These are phyloP conservation scores for Candida piceae DNA, from an alignment of 805 yeast species.

Conservation along the genomic window DNA sequence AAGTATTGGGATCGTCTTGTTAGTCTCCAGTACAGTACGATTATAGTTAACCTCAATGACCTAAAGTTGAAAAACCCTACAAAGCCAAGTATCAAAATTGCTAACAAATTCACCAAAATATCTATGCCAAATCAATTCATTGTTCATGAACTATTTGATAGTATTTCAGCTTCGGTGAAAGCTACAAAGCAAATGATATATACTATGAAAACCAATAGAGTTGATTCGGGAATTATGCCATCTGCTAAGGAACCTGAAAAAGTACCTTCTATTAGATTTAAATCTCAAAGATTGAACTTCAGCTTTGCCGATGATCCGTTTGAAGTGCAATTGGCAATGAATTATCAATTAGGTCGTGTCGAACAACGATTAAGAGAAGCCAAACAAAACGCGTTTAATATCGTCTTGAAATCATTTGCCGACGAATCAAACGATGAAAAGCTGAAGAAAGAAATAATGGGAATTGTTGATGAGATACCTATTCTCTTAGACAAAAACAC, in stretches of 20 bases:
- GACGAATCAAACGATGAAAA: constrained; percentile 1
- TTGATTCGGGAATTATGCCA: constrained; percentile 36
- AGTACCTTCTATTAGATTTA: constrained; percentile 40
- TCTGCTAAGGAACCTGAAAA: constrained; percentile 26
- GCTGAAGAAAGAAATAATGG: constrained; percentile 1
- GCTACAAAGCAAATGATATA: constrained; percentile 55
- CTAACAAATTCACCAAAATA: constrained; percentile 39
- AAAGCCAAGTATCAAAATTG: constrained; percentile 11
- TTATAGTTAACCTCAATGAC: constrained; percentile 5
- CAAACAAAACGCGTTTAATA: constrained; percentile 26
- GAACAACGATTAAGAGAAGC: constrained; percentile 51
- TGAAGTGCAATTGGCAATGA: constrained; percentile 54
- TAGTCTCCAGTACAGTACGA: constrained; percentile 19
- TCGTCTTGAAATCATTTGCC: background rate
- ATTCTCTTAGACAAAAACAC: no score
- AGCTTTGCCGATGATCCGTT: constrained; percentile 61
- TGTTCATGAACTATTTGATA: constrained; percentile 76
- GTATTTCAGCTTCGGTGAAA: constrained; percentile 62
- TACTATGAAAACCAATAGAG: constrained; percentile 40
- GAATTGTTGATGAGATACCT: constrained; percentile 1
- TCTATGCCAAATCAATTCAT: constrained; percentile 70
- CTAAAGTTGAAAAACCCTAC: background rate
- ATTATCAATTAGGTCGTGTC: constrained; percentile 50
- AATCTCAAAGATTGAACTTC: constrained; percentile 37
- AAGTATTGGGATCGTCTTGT: constrained; percentile 47